Evolutionary conservation across 208 protist species (phyloP), one percentile per base, ranked within the genome.

Genomic region (Phytomonas sp.): DNA sequence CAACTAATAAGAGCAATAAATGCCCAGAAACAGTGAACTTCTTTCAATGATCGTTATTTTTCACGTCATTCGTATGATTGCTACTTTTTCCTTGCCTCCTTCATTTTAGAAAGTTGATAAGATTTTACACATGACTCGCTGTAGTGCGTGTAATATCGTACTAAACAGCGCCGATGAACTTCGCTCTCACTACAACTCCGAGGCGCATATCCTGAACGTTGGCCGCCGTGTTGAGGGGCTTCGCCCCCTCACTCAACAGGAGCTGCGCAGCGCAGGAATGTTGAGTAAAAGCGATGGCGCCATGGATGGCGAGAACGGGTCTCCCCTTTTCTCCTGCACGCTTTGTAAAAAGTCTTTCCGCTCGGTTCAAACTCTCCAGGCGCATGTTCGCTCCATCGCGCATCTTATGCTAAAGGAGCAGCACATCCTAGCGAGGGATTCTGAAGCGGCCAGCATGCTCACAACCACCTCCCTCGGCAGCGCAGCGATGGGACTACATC

Each of bases 401-500:
- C 92, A 96, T 73, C 76, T 96, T 29, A 92, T 96, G 69, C 87
- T 84, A 53, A 96, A 96, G 79, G 89, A 96, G 79, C 72, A 96
- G 80, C 92, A 89, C 68, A 94, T 96, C 68, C 77, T 95, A 53
- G 76, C 84, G 1, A 86, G 89, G 29, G 92, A 96, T 71, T 84
- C 83, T 28, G 87, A 94, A 59, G 85, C 87, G 17, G 86, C 83
- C 4, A 89, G 75, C 67, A 91, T 90, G 71, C 70, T 94, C 37
- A 93, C 92, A 2, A 82, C 76, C n/a, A 94, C 87, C 7, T 94
- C 92, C 13, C 76, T 96, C 3, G 92, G 89, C 5, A 93, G 85
- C 61, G 92, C 89, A 3, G 92, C 92, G 29, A 93, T 96, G 63
- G 92, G 92, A 0, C 79, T 96, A 28, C 88, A 96, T 68, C 88